Percentiles rank a stretch among this genome's conserved stretches.
These are phyloP conservation scores for Golubevia sp. DNA, from an alignment of 1,284 basidiomycete genomes.

Conservation along the genomic window DNA sequence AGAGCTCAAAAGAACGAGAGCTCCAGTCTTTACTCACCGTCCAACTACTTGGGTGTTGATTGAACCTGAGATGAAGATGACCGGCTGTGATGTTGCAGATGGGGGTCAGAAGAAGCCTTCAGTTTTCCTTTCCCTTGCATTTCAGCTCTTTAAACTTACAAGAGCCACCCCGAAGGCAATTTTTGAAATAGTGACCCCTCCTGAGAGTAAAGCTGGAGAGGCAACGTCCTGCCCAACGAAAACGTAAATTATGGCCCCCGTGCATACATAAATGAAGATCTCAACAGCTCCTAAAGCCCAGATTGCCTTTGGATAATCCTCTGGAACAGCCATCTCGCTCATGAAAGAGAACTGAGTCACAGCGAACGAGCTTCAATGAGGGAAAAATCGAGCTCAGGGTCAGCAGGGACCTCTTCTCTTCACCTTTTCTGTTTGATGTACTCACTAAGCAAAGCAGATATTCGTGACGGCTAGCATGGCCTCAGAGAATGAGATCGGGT, in stretches of 20 bases:
- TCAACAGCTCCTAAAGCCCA: conserved; percentile 37
- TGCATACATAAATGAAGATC: conserved; percentile 49
- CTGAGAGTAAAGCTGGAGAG: conserved; percentile 36
- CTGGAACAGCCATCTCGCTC: conserved; percentile 40
- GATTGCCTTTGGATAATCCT: conserved; percentile 42
- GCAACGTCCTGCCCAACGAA: conserved; percentile 36
- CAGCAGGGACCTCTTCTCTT: too few species aligned
- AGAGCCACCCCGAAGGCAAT: conserved; percentile 29
- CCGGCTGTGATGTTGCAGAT: conserved; percentile 24
- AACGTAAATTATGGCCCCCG: conserved; percentile 41
- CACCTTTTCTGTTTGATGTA: too few species aligned
- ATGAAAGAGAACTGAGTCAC: conserved; percentile 46
- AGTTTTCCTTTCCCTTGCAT: neutral
- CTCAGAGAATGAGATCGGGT: conserved; percentile 26
- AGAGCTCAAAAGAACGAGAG: too few species aligned
- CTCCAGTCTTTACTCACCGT: too few species aligned
- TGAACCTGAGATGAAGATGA: conserved; percentile 32
- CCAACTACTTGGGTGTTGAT: too few species aligned
- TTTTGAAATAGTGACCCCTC: conserved; percentile 33
- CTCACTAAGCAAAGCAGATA: conserved; percentile 40
- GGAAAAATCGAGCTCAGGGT: too few species aligned
- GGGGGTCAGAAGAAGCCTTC: neutral
- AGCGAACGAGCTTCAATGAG: conserved; percentile 25
- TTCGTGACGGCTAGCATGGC: conserved; percentile 37
- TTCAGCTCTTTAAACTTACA: neutral